Evolutionary conservation across 768 basidiomycete species (phyloP), one percentile per base, ranked within the genome.

Genomic region (Russula sp.): DNA sequence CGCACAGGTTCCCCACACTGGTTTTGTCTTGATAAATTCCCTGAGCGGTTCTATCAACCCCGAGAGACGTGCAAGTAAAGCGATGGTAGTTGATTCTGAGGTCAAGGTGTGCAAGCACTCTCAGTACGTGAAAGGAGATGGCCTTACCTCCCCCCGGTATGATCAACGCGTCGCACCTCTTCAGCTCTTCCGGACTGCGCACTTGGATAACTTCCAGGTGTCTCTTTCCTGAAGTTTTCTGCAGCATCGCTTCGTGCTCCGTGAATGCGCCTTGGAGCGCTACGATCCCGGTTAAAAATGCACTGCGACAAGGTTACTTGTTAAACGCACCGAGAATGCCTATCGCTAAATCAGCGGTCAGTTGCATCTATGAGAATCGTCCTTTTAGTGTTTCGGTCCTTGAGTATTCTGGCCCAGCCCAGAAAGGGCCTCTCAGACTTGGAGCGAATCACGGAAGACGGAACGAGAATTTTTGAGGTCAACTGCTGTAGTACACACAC

Each of bases 1-100:
- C 0, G 95, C 95, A 74, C 95, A 98, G 0, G 94, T 97, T 3
- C 95, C 95, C 94, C 94, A 98, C 2, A 94, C 83, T 0, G 92
- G 86, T 71, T 88, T 92, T 0, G 70, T 72, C 66, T 77, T 77
- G n/a, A 86, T 78, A 66, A 94, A 95, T 42, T 82, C 79, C 42
- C 82, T 79, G 5, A 98, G 78, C 7, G 91, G 92, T n/a, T 88
- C 84, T 16, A 94, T 72, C 45, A 98, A 80, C 0, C 91, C 91
- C 0, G 87, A 81, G 34, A 86, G 79, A 58, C 80, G 80, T 34
- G 85, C 91, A 20, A 88, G 79, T 54, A 91, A 79, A 1, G 86
- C 90, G 64, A 98, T 98, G 3, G 94, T 92, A 6, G 96, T 98
- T 5, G 91, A 94, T 76, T 98, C 96, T 89, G 68, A 1, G 8